Evolutionary conservation across 164 flowering plant species (phyloP).

Genomic region (Chimonanthus praecox): DNA sequence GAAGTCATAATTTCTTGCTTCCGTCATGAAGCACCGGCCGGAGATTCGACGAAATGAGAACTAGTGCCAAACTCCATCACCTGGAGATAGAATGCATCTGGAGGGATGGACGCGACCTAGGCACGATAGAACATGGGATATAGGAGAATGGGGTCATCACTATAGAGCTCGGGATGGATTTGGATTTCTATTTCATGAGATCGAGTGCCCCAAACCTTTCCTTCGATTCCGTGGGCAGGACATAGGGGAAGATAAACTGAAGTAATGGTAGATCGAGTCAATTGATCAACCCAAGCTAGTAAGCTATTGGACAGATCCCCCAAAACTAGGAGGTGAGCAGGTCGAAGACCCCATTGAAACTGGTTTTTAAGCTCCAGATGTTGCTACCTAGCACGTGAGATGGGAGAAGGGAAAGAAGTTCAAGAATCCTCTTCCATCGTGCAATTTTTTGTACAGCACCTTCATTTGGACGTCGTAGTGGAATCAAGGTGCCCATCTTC

Average conservation of each 20-base stretch:
- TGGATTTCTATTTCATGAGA: neutral
- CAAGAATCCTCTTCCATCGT: neutral
- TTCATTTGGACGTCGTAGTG: neutral
- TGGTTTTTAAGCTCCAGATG: too few relatives aligned
- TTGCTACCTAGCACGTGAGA: too few relatives aligned
- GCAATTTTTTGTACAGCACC: neutral
- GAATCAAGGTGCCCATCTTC: neutral
- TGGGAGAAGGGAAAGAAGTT: too few relatives aligned
- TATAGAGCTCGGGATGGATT: neutral
- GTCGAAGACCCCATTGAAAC: too few relatives aligned
- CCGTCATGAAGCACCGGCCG: neutral
- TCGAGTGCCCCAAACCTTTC: neutral
- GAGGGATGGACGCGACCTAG: neutral
- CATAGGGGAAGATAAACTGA: neutral
- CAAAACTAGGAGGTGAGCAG: too few relatives aligned
- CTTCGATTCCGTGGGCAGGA: neutral
- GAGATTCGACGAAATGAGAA: neutral
- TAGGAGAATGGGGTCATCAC: neutral
- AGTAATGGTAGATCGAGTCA: too few relatives aligned
- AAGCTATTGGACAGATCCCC: too few relatives aligned
- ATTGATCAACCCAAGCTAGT: too few relatives aligned
- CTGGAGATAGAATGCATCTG: neutral
- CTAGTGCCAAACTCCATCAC: neutral
- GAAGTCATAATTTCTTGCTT: neutral
- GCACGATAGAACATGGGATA: neutral